Conservation (phyloP, 257 asterid species). For the Datura wrightii region DNA sequence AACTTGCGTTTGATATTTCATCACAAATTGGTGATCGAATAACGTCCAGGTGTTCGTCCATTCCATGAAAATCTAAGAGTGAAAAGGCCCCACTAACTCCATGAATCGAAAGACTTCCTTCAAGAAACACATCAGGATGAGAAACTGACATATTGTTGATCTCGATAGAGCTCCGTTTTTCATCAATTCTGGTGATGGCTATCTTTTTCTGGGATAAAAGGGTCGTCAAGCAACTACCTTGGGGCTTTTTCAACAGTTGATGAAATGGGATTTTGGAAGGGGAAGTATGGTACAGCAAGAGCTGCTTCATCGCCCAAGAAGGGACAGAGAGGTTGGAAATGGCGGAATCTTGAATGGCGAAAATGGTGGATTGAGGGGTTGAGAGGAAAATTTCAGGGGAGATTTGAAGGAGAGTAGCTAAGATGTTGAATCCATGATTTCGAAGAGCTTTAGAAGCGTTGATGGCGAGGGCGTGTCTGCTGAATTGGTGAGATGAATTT, state of each 20-base stretch:
- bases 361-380: constrained; percentile 58
- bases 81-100: constrained; percentile 61
- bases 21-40: constrained; percentile 43
- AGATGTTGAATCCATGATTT: constrained; percentile 59
- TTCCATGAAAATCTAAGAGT: constrained; percentile 14
- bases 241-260: constrained; percentile 51
- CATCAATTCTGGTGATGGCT: constrained; percentile 50
- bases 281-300: constrained; percentile 67
- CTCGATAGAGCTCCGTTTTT: constrained; percentile 38
- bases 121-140: constrained; percentile 71
- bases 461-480: constrained; percentile 40
- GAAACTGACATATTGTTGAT: constrained; percentile 66
- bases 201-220: constrained; percentile 40
- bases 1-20: constrained; percentile 14
- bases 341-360: constrained; percentile 75
- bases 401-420: constrained; percentile 78
- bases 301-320: constrained; percentile 61
- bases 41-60: constrained; percentile 31
- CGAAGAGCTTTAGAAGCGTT: constrained; percentile 74
- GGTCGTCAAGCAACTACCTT: constrained; percentile 59
- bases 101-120: constrained; percentile 60
- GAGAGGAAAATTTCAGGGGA: constrained; percentile 78
- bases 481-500: constrained; percentile 36
- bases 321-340: constrained; percentile 60
- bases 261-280: constrained; percentile 53